Conservation (phyloP, 1,284 basidiomycete species). For the Volvariella surrecta region DNA sequence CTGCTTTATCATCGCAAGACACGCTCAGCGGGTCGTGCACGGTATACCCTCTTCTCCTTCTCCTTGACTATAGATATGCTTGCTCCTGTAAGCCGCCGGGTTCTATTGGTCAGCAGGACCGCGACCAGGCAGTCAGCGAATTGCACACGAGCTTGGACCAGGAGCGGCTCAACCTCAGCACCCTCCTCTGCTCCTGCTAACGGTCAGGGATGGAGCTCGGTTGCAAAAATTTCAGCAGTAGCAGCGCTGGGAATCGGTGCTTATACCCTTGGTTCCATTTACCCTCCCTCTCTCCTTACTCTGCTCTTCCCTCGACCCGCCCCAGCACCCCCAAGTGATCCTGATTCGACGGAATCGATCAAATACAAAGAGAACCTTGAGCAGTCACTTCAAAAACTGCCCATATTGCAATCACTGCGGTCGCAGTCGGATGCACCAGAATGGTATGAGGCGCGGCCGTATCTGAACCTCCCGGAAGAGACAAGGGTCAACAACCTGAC, state of each 20-base stretch:
- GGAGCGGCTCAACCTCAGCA: too few relatives aligned
- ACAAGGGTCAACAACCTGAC: slow-evolving; percentile 74
- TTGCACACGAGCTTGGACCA: too few relatives aligned
- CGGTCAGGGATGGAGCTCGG: slow-evolving; percentile 4
- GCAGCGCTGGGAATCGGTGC: slow-evolving; percentile 19
- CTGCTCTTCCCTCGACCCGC: slow-evolving; percentile 67
- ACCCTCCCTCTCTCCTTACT: slow-evolving; percentile 26
- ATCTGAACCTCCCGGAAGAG: slow-evolving; percentile 60
- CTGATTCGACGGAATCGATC: slow-evolving; percentile 53
- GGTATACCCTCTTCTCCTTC: too few relatives aligned
- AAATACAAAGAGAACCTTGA: slow-evolving; percentile 61
- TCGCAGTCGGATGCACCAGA: slow-evolving; percentile 36
- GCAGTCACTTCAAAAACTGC: slow-evolving; percentile 55
- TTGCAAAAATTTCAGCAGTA: slow-evolving; percentile 9
- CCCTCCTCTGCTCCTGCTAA: not conserved
- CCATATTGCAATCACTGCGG: slow-evolving; percentile 48
- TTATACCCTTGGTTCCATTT: slow-evolving; percentile 30
- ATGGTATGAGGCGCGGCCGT: slow-evolving; percentile 79
- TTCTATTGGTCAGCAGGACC: too few relatives aligned
- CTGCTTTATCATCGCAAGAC: too few relatives aligned
- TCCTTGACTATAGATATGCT: too few relatives aligned
- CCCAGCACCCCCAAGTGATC: slow-evolving; percentile 53
- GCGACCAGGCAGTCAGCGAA: too few relatives aligned
- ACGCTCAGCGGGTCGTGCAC: too few relatives aligned
- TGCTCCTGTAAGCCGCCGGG: too few relatives aligned